Percentiles rank a stretch among this genome's conserved stretches.
phyloP scores from a whole-genome alignment of 768 basidiomycete genomes.

The Serendipita vermifera region DNA sequence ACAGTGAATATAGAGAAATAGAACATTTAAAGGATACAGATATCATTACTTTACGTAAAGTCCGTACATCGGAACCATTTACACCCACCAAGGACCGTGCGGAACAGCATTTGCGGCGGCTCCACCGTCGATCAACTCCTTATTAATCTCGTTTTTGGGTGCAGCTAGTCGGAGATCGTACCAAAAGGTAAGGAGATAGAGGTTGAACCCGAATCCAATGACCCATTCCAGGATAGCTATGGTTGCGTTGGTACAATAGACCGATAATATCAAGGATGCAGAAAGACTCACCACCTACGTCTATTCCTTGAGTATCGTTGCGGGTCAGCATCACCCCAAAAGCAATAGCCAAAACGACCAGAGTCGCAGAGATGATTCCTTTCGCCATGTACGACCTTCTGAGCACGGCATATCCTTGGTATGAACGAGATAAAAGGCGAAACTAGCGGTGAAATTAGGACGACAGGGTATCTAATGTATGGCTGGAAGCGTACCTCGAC shows the following conservation, averaged over 20 bases:
- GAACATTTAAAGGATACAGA: too few species aligned
- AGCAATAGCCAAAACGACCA: slow-evolving; percentile 49
- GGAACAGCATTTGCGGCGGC: too few species aligned
- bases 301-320: slow-evolving; percentile 29
- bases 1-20: too few species aligned
- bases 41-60: too few species aligned
- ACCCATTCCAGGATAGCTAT: slow-evolving; percentile 61
- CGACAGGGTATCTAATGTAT: too few species aligned
- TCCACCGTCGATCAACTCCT: too few species aligned
- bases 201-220: slow-evolving; percentile 57
- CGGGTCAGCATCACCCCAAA: slow-evolving; percentile 33
- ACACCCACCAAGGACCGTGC: too few species aligned
- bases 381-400: slow-evolving; percentile 47
- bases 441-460: slow-evolving; percentile 5
- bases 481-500: slow-evolving; percentile 38
- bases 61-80: too few species aligned
- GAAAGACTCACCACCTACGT: slow-evolving; percentile 31
- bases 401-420: slow-evolving; percentile 24
- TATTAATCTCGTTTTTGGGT: too few species aligned
- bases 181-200: slow-evolving; percentile 59
- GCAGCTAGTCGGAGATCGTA: slow-evolving; percentile 40
- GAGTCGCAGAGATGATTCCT: slow-evolving; percentile 41
- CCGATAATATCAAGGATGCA: neutral
- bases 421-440: neutral
- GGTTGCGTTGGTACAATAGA: too few species aligned